Evolutionary conservation across 495 filamentous ascomycete genomes (phyloP).

Genomic region (Pyrenula aspistea): DNA sequence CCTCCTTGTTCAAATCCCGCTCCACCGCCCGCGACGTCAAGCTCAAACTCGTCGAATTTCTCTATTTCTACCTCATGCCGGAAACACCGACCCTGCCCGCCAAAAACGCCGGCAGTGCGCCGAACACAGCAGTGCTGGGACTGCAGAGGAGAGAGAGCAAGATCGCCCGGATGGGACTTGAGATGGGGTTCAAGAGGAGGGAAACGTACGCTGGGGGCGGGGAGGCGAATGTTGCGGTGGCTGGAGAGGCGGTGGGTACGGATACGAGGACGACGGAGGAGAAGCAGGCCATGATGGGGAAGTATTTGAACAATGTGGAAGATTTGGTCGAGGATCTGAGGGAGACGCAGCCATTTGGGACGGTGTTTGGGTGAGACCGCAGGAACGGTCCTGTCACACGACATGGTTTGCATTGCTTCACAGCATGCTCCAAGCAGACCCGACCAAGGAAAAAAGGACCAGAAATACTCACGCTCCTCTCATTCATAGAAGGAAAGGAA

Average conservation of each 20-base stretch:
- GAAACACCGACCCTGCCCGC: conserved; percentile 47
- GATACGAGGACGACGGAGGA: conserved; percentile 65
- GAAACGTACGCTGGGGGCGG: conserved; percentile 23
- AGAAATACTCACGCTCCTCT: too few species aligned
- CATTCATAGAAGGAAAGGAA: too few species aligned
- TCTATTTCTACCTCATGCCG: conserved; percentile 97
- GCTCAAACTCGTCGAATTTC: conserved; percentile 83
- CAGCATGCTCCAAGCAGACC: too few species aligned
- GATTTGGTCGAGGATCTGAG: conserved; percentile 83
- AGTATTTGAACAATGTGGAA: conserved; percentile 80
- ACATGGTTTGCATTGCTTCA: too few species aligned
- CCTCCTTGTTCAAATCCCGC: conserved; percentile 78
- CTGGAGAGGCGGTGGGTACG: conserved; percentile 21
- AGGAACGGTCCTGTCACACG: too few species aligned
- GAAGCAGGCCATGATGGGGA: conserved; percentile 72
- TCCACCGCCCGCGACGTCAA: conserved; percentile 79
- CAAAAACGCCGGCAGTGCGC: conserved; percentile 23
- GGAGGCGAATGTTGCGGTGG: conserved; percentile 23
- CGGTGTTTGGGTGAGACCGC: neutral
- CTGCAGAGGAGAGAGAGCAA: conserved; percentile 65
- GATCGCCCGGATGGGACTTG: conserved; percentile 20
- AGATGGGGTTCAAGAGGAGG: conserved; percentile 16
- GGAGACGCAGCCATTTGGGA: conserved; percentile 31
- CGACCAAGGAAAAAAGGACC: too few species aligned
- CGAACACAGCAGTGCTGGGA: conserved; percentile 24